Percentiles rank a stretch among this genome's conserved stretches.
Evolutionary conservation across 2,329 filamentous ascomycete genomes (phyloP).

Genomic region (Chrysoporthe puriensis): DNA sequence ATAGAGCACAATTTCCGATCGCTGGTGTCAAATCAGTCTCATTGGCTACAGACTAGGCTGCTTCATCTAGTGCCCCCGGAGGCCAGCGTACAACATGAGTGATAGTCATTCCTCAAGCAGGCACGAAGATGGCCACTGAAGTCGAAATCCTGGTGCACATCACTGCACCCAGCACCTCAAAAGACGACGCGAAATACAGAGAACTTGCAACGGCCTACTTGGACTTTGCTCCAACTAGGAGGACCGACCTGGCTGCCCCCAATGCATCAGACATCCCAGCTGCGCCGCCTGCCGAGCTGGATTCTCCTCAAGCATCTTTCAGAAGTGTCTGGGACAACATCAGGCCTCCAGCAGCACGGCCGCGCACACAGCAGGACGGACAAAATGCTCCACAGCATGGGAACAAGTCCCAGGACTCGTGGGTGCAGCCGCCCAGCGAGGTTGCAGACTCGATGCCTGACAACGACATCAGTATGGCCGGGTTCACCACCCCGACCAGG

Average conservation of each 20-base stretch:
- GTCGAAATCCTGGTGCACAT: constrained; percentile 62
- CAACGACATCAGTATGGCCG: constrained; percentile 37
- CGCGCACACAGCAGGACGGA: neutral
- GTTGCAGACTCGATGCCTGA: constrained; percentile 59
- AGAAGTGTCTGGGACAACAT: constrained; percentile 37
- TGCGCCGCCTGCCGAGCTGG: constrained; percentile 16
- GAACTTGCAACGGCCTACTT: constrained; percentile 55
- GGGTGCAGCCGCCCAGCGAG: constrained; percentile 51
- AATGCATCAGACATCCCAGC: constrained; percentile 10
- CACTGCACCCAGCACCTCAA: constrained; percentile 51
- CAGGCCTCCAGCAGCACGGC: constrained; percentile 31
- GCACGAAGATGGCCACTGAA: constrained; percentile 35
- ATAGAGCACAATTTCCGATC: neutral
- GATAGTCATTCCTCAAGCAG: neutral
- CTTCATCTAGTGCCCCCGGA: neutral
- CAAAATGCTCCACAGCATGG: constrained; percentile 5
- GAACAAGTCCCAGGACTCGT: constrained; percentile 40
- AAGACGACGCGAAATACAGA: constrained; percentile 54
- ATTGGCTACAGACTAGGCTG: neutral
- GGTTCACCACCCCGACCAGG: constrained; percentile 53
- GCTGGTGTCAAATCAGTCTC: neutral
- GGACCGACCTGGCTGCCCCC: constrained; percentile 20
- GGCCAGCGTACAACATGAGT: neutral
- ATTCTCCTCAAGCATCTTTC: constrained; percentile 38
- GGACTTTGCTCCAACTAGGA: constrained; percentile 45